A percentile compares a stretch with the other conserved stretches of the same genome.
phyloP scores from a whole-genome alignment of 2,329 filamentous ascomycete genomes.

The Fonsecaea pedrosoi region DNA sequence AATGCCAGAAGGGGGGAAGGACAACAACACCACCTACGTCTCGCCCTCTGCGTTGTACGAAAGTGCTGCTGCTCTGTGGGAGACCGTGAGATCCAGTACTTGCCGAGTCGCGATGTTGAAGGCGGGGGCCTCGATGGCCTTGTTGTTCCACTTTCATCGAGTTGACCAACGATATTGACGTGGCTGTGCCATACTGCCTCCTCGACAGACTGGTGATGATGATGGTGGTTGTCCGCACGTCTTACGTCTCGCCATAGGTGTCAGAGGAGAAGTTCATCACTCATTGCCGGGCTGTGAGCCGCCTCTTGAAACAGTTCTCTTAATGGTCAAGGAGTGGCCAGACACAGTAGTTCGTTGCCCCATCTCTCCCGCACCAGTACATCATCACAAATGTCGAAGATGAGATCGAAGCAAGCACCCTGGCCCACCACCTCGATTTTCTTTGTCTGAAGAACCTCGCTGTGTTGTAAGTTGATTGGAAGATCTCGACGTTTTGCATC shows the following conservation, averaged over 20 bases:
- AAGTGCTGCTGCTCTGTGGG: slow-evolving; percentile 9
- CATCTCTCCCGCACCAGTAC: not conserved
- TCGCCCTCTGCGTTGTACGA: not conserved
- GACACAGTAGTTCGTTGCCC: slow-evolving; percentile 4
- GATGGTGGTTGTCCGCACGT: slow-evolving; percentile 10
- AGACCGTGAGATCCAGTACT: not conserved
- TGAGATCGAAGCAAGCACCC: not conserved
- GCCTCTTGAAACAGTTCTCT: slow-evolving; percentile 3
- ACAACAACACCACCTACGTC: no score
- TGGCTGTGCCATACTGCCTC: not conserved
- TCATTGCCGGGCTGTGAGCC: not conserved
- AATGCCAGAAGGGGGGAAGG: no score
- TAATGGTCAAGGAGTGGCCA: not conserved
- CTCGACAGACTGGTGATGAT: not conserved
- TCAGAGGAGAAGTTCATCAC: not conserved
- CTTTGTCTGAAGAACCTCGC: not conserved
- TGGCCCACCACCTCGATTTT: not conserved
- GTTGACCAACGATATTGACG: not conserved
- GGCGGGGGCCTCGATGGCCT: not conserved
- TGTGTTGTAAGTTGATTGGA: not conserved
- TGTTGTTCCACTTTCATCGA: not conserved
- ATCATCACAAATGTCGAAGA: not conserved
- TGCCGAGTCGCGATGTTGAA: not conserved
- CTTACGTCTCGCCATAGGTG: not conserved
- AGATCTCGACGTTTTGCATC: slow-evolving; percentile 2